Conservation (phyloP, 2,329 filamentous ascomycete species). For the Fusarium praegraminearum region DNA sequence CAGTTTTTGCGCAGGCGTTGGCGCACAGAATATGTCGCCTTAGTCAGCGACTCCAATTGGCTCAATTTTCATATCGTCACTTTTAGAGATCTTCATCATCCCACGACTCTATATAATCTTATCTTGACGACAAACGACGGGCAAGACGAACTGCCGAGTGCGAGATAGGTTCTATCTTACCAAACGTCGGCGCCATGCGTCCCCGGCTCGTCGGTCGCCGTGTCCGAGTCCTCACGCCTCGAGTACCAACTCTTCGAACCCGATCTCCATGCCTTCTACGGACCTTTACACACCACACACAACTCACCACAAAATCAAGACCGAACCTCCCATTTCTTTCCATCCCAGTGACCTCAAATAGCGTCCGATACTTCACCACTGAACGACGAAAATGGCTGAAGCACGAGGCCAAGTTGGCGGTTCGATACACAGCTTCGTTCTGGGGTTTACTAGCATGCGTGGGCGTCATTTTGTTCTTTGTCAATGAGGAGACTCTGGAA, state of each 20-base stretch:
- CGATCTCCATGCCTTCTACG: slow-evolving; percentile 43
- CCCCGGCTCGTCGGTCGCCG: slow-evolving; percentile 54
- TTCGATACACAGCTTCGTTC: slow-evolving; percentile 74
- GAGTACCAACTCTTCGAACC: slow-evolving; percentile 28
- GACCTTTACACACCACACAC: slow-evolving; percentile 47
- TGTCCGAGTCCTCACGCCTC: slow-evolving; percentile 33
- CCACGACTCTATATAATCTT: slow-evolving; percentile 11
- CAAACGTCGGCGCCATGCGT: slow-evolving; percentile 51
- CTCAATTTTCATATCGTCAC: slow-evolving; percentile 28
- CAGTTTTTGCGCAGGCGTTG: slow-evolving; percentile 25
- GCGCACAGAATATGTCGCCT: slow-evolving; percentile 21
- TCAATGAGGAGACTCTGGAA: slow-evolving; percentile 81
- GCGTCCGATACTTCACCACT: slow-evolving; percentile 81
- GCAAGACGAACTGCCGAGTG: neutral
- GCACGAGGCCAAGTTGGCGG: slow-evolving; percentile 75
- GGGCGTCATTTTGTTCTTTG: slow-evolving; percentile 70
- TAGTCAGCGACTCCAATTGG: slow-evolving; percentile 44
- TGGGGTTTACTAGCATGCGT: slow-evolving; percentile 73
- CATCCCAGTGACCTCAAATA: slow-evolving; percentile 59
- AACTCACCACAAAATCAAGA: slow-evolving; percentile 50
- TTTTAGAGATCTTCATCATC: slow-evolving; percentile 14
- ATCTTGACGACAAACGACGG: neutral
- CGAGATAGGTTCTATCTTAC: neutral
- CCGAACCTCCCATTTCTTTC: slow-evolving; percentile 63
- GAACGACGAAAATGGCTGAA: slow-evolving; percentile 78